A percentile compares a stretch with the other conserved stretches of the same genome.
phyloP scores from a whole-genome alignment of 768 basidiomycete genomes.

The Dioszegia aurantiaca region DNA sequence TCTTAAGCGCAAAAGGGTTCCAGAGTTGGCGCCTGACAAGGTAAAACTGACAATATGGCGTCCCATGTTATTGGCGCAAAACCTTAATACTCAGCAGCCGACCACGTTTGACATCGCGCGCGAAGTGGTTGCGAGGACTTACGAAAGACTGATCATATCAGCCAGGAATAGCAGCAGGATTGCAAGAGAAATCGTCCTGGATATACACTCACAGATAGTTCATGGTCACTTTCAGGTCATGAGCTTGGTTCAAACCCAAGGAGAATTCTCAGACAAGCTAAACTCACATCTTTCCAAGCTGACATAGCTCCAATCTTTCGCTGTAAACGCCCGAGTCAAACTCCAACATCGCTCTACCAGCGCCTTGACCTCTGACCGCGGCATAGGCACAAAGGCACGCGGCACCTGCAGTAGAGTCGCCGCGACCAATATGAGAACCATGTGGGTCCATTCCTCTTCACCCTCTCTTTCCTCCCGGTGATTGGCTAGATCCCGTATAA shows the following conservation, averaged over 20 bases:
- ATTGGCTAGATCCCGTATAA: constrained; percentile 81
- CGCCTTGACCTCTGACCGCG: constrained; percentile 75
- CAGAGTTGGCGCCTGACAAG: too few species aligned
- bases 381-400: constrained; percentile 72
- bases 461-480: constrained; percentile 67
- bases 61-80: too few species aligned
- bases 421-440: constrained; percentile 85
- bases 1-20: constrained; percentile 1
- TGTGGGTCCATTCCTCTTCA: constrained; percentile 83
- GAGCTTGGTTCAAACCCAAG: too few species aligned
- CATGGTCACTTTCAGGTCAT: constrained; percentile 13
- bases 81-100: too few species aligned
- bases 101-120: too few species aligned
- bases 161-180: too few species aligned
- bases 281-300: constrained; percentile 60
- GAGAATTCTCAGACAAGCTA: neutral
- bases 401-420: constrained; percentile 86
- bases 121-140: too few species aligned
- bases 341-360: constrained; percentile 71
- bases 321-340: constrained; percentile 25
- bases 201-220: constrained; percentile 10
- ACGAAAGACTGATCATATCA: too few species aligned
- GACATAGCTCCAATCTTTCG: constrained; percentile 22
- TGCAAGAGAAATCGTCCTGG: too few species aligned
- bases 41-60: too few species aligned